Percentiles rank a stretch among this genome's conserved stretches.
Evolutionary conservation across 257 asterid genomes (phyloP).

Genomic region (Solanum neorickii): DNA sequence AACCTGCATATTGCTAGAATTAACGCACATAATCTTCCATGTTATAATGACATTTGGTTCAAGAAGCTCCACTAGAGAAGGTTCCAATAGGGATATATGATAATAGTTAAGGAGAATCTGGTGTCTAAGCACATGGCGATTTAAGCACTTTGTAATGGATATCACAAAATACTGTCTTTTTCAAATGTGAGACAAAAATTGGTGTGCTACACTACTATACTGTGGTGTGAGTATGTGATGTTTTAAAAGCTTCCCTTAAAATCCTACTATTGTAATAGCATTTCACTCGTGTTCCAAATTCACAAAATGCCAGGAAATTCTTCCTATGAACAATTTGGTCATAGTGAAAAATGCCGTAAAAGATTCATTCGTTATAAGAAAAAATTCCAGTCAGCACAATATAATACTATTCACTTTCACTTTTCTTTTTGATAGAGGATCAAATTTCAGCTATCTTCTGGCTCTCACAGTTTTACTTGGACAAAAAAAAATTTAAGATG

Average conservation of each 20-base stretch:
- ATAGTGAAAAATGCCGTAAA: not conserved
- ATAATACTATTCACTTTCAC: not conserved
- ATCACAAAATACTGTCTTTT: not conserved
- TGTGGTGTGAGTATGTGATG: not conserved
- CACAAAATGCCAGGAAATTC: not conserved
- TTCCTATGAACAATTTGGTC: not conserved
- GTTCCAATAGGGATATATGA: not conserved
- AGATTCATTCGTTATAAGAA: not conserved
- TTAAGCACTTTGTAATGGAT: not conserved
- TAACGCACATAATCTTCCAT: not conserved
- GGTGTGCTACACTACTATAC: not conserved
- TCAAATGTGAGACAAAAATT: not conserved
- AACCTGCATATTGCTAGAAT: not conserved
- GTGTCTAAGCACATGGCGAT: not conserved
- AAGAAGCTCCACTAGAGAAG: not conserved
- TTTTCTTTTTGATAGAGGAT: not conserved
- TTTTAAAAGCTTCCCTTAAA: not conserved
- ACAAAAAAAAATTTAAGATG: not conserved
- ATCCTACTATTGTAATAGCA: not conserved
- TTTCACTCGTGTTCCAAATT: not conserved
- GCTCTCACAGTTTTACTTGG: not conserved
- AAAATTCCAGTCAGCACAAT: not conserved
- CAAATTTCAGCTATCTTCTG: not conserved
- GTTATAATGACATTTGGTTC: not conserved
- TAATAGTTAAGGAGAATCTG: not conserved